phyloP scores from a whole-genome alignment of 2,329 filamentous ascomycete species.

The Epicoccum nigrum region DNA sequence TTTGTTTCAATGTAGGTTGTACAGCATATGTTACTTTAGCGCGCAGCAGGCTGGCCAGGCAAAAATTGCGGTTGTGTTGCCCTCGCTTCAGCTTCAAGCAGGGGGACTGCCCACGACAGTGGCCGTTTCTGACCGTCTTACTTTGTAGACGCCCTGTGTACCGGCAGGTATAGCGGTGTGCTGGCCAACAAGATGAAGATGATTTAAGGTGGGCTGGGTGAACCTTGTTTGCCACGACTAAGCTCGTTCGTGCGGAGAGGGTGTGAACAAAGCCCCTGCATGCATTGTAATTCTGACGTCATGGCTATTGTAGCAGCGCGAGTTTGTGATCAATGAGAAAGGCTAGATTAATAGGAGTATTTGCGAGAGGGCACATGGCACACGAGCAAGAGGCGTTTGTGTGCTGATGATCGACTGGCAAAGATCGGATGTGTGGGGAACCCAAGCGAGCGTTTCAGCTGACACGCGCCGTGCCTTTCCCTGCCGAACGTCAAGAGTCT shows the following conservation, averaged over 20 bases:
- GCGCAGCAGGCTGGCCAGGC: constrained; percentile 1
- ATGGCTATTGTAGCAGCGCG: not conserved
- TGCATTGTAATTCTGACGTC: not conserved
- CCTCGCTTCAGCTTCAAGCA: constrained; percentile 17
- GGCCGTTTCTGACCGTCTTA: not conserved
- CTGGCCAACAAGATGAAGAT: constrained; percentile 14
- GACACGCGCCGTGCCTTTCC: constrained; percentile 12
- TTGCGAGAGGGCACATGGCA: not conserved
- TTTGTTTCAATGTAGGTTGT: constrained; percentile 13
- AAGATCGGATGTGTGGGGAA: constrained; percentile 11
- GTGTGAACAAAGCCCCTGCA: not conserved
- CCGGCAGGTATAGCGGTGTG: not conserved
- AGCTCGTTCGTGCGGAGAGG: constrained; percentile 1
- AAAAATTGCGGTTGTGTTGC: constrained; percentile 8
- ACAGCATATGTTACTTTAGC: constrained; percentile 8
- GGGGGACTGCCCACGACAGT: constrained; percentile 1
- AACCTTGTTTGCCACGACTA: constrained; percentile 10
- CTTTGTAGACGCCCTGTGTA: not conserved
- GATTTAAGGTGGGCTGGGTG: constrained; percentile 16
- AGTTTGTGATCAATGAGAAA: not conserved
- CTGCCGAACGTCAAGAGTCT: constrained; percentile 4
- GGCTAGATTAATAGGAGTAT: not conserved
- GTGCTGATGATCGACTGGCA: not conserved
- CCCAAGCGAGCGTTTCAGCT: constrained; percentile 13
- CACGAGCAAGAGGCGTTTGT: not conserved